phyloP scores from a whole-genome alignment of 2,329 filamentous ascomycete species.

The Byssothecium circinans region DNA sequence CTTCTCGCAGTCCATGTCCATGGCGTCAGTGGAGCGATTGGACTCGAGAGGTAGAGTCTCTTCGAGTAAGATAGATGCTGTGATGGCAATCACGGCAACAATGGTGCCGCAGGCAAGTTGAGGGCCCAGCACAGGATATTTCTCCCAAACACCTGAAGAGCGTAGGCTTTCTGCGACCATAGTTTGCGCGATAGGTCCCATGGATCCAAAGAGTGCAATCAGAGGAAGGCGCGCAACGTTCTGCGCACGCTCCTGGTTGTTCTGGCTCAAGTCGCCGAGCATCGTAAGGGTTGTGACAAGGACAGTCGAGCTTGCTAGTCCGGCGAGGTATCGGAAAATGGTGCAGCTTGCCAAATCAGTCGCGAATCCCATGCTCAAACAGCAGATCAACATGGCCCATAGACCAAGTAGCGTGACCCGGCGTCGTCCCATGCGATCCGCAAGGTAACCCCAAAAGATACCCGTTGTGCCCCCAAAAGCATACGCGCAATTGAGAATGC shows the following conservation, averaged over 20 bases:
- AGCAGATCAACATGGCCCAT: constrained; percentile 49
- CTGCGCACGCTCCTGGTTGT: constrained; percentile 41
- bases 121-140: constrained; percentile 48
- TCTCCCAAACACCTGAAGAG: constrained; percentile 47
- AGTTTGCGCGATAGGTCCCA: constrained; percentile 50
- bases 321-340: constrained; percentile 48
- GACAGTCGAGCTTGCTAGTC: constrained; percentile 49
- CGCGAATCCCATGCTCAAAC: constrained; percentile 51
- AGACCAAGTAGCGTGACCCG: constrained; percentile 50
- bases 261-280: constrained; percentile 49
- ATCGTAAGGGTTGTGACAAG: constrained; percentile 51
- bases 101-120: constrained; percentile 49
- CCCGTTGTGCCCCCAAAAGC: constrained; percentile 50
- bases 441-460: constrained; percentile 49
- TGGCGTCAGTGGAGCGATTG: constrained; percentile 17
- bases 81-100: constrained; percentile 46
- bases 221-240: constrained; percentile 50
- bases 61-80: constrained; percentile 45
- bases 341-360: constrained; percentile 47
- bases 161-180: constrained; percentile 47
- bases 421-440: constrained; percentile 48
- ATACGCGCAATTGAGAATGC: constrained; percentile 53
- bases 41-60: constrained; percentile 41
- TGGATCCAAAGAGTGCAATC: constrained; percentile 49
- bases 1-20: constrained; percentile 48